phyloP scores from a whole-genome alignment of 1,139 yeast genomes.

The Saccharomyces hybrid region DNA sequence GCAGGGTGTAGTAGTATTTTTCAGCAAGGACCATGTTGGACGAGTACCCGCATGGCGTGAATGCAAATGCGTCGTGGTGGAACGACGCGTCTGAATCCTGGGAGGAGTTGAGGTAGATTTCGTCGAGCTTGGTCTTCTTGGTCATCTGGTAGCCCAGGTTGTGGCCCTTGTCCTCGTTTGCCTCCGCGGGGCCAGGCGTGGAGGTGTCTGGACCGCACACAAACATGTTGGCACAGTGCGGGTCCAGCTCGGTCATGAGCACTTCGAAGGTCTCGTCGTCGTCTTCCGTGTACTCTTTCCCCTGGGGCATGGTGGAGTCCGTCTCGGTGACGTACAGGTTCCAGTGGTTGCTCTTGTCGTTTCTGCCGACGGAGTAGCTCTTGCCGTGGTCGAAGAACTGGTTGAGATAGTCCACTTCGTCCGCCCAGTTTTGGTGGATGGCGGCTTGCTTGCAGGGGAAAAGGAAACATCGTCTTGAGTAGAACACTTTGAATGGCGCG shows the following conservation, averaged over 20 bases:
- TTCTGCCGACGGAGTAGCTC: slow-evolving; percentile 76
- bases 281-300: slow-evolving; percentile 10
- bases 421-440: slow-evolving; percentile 79
- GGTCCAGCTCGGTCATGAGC: slow-evolving; percentile 80
- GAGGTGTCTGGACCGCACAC: slow-evolving; percentile 49
- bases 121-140: slow-evolving; percentile 50
- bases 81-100: slow-evolving; percentile 25
- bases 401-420: slow-evolving; percentile 67
- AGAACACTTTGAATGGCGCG: slow-evolving; percentile 61
- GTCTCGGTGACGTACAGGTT: slow-evolving; percentile 65
- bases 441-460: slow-evolving; percentile 80
- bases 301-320: slow-evolving; percentile 12
- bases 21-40: slow-evolving; percentile 68
- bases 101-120: slow-evolving; percentile 38
- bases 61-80: slow-evolving; percentile 82
- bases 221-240: slow-evolving; percentile 52
- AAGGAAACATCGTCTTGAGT: slow-evolving; percentile 87
- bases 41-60: slow-evolving; percentile 91
- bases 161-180: slow-evolving; percentile 69
- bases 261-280: slow-evolving; percentile 79
- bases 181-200: slow-evolving; percentile 34
- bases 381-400: slow-evolving; percentile 52
- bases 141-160: slow-evolving; percentile 64
- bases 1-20: slow-evolving; percentile 77
- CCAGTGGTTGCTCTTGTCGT: slow-evolving; percentile 77